Evolutionary conservation across 305 asterid genomes (phyloP).

Genomic region (Striga hermonthica): DNA sequence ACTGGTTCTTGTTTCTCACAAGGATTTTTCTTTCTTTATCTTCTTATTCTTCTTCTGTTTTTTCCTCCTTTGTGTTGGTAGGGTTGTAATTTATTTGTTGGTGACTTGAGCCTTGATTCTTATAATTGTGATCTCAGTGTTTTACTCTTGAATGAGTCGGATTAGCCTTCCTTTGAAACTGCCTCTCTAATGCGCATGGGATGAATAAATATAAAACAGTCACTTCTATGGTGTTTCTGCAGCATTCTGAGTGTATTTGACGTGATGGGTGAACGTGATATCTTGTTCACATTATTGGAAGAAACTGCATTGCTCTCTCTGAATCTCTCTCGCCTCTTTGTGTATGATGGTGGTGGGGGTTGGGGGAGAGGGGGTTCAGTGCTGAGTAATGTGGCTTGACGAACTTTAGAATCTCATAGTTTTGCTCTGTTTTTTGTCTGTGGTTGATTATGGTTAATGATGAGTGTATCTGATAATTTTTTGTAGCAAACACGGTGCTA

Average conservation of each 20-base stretch:
- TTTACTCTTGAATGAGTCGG: not conserved
- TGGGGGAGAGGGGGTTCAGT: not conserved
- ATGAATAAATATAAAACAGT: constrained; percentile 2
- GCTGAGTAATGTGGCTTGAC: not conserved
- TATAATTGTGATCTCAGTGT: not conserved
- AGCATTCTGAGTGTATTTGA: not conserved
- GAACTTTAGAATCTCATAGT: constrained; percentile 1
- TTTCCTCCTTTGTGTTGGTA: not conserved
- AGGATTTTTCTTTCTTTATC: no score
- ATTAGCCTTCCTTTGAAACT: not conserved
- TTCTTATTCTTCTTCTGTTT: not conserved
- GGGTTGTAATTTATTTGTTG: not conserved
- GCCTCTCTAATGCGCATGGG: not conserved
- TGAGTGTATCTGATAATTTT: not conserved
- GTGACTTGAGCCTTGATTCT: not conserved
- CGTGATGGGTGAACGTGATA: constrained; percentile 8
- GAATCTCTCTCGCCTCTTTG: not conserved
- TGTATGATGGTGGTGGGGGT: not conserved
- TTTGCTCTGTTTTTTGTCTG: constrained; percentile 21
- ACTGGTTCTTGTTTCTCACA: no score
- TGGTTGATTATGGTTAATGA: constrained; percentile 16
- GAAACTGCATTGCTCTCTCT: not conserved
- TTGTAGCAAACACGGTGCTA: not conserved
- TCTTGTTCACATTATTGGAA: not conserved
- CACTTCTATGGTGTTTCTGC: constrained; percentile 1